These are phyloP conservation scores for Talaromyces sp. DNA, from an alignment of 2,329 filamentous ascomycete species.

Conservation along the genomic window DNA sequence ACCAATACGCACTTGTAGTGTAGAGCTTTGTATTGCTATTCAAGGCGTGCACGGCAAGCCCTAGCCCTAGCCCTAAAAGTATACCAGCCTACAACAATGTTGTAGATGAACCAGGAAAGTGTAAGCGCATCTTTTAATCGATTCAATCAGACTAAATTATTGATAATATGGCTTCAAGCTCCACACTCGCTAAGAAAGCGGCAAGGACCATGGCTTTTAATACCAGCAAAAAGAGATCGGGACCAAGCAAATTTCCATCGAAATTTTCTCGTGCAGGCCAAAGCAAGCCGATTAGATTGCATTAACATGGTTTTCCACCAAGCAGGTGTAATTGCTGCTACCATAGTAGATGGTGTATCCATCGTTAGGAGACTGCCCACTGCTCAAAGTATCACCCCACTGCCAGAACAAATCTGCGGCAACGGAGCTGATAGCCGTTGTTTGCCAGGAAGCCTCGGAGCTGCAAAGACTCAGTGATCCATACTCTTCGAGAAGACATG, in stretches of 20 bases:
- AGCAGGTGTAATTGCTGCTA: conserved; percentile 28
- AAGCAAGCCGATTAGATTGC: not conserved
- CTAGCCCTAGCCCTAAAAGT: not conserved
- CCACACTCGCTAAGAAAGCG: not conserved
- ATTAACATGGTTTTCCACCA: conserved; percentile 31
- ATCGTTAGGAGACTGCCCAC: conserved; percentile 29
- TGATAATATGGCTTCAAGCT: not conserved
- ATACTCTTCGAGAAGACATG: conserved; percentile 43
- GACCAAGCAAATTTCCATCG: not conserved
- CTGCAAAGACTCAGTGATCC: conserved; percentile 29
- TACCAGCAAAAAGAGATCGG: not conserved
- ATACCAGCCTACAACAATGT: not conserved
- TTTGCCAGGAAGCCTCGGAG: conserved; percentile 34
- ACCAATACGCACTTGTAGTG: too few relatives aligned
- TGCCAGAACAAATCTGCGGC: conserved; percentile 41
- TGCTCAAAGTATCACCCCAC: conserved; percentile 30
- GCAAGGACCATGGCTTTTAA: not conserved
- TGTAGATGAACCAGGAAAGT: not conserved
- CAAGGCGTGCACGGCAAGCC: not conserved
- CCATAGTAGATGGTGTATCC: conserved; percentile 34
- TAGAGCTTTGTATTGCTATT: not conserved
- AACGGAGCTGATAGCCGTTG: conserved; percentile 33
- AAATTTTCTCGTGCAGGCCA: not conserved
- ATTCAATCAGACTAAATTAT: not conserved
- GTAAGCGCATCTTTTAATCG: not conserved